Conservation (phyloP, 345 rosid genomes). For the Citrus trifoliata region DNA sequence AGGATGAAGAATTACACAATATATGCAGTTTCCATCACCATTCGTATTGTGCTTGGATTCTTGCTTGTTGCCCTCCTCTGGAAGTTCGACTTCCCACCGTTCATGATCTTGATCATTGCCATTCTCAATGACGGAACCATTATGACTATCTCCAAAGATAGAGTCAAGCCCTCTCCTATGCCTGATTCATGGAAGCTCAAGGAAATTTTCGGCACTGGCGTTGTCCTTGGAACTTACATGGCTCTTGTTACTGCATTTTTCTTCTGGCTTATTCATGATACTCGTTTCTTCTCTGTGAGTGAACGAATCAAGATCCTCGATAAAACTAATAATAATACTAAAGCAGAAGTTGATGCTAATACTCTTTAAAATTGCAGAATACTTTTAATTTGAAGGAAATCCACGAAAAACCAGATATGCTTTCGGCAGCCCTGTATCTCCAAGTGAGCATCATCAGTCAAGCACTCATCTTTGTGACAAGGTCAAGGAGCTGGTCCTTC, state of each 20-base stretch:
- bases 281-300: conserved; percentile 63
- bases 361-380: conserved; percentile 27
- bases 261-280: conserved; percentile 65
- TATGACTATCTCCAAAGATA: conserved; percentile 82
- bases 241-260: conserved; percentile 57
- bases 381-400: conserved; percentile 51
- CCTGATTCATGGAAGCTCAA: conserved; percentile 86
- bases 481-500: conserved; percentile 81
- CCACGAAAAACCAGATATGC: conserved; percentile 33
- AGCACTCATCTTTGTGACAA: conserved; percentile 82
- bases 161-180: conserved; percentile 75
- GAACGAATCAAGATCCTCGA: background rate
- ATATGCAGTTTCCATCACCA: conserved; percentile 83
- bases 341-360: background rate
- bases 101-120: conserved; percentile 82
- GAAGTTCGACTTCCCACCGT: conserved; percentile 81
- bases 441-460: conserved; percentile 91
- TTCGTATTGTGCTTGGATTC: conserved; percentile 80
- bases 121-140: conserved; percentile 83
- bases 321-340: background rate
- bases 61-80: conserved; percentile 69
- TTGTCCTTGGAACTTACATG: conserved; percentile 72
- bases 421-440: conserved; percentile 75
- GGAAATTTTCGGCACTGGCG: conserved; percentile 71
- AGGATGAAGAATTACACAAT: conserved; percentile 95